A percentile compares a stretch with the other conserved stretches of the same genome.
phyloP scores from a whole-genome alignment of 345 rosid species.

The Firmiana major region DNA sequence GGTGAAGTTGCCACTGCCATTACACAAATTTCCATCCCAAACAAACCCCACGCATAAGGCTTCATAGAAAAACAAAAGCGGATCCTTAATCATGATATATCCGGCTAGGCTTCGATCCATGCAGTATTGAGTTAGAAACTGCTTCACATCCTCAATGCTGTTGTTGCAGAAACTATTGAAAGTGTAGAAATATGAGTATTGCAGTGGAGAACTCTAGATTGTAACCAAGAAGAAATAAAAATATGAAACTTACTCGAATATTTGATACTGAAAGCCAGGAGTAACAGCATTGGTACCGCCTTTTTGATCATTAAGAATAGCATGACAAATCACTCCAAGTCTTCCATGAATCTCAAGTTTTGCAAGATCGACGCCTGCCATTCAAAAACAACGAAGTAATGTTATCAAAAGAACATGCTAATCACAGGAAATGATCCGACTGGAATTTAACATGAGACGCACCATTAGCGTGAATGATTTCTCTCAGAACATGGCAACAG shows the following conservation, averaged over 20 bases:
- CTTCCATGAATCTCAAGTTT: conserved; percentile 64
- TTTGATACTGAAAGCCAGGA: conserved; percentile 20
- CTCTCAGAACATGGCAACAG: conserved; percentile 46
- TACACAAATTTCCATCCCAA: conserved; percentile 16
- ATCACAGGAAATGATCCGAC: not conserved
- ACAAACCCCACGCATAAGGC: conserved; percentile 40
- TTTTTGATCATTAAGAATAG: conserved; percentile 30
- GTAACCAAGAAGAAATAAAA: not conserved
- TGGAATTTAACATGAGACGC: not conserved
- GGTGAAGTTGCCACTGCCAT: conserved; percentile 1
- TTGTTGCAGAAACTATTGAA: conserved; percentile 35
- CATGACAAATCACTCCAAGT: conserved; percentile 50
- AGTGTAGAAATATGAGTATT: not conserved
- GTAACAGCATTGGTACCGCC: not conserved
- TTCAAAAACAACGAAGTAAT: not conserved
- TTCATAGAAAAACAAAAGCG: conserved; percentile 43
- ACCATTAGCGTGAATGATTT: conserved; percentile 51
- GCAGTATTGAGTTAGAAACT: conserved; percentile 41
- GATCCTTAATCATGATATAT: conserved; percentile 39
- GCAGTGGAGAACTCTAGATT: not conserved
- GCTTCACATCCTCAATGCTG: conserved; percentile 42
- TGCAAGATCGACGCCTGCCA: conserved; percentile 28
- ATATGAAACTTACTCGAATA: conserved; percentile 43
- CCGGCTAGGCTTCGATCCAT: conserved; percentile 34
- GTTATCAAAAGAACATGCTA: not conserved